Evolutionary conservation across 2,329 filamentous ascomycete species (phyloP), one percentile per base, ranked within the genome.

Genomic region (Botrytis aclada): DNA sequence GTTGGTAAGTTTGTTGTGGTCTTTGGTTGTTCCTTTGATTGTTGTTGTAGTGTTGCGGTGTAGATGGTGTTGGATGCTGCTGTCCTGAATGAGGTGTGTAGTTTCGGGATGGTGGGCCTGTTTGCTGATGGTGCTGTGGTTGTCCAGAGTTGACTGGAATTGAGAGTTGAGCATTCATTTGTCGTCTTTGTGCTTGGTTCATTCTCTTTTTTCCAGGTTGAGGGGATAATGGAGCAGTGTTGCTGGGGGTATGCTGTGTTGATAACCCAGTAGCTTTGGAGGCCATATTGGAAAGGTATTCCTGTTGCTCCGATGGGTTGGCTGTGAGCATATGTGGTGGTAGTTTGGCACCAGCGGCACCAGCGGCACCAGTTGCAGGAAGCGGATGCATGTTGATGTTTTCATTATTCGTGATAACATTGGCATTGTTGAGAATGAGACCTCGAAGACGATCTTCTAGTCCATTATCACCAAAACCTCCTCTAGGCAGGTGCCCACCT

Each of bases 161-260:
- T 0, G 87, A 85, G 29, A 89, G 77, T 75, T 90, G 86, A 7
- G 88, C 84, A 72, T 85, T 89, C 87, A 90, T 88, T 77, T 90
- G 88, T 34, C 89, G 86, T 66, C 89, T 84, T 76, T 90, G 87
- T 1, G 89, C 88, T 78, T 91, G 89, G 74, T 91, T 91, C 4
- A 83, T 86, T 34, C 88, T 87, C 77, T 85, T 89, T 16, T 75
- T 71, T 47, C 74, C 72, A 60, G 43, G 32, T 77, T 83, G 83
- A 18, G 72, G 69, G 18, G 65, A 58, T 47, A 47, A 56, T 54
- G 73, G 65, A 51, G 63, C 58, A 51, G n/a, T 14, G 63, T 12
- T 41, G 32, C 47, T 18, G 5, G 63, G 14, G 20, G n/a, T 51
- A 70, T 81, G 84, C 32, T 69, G 60, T 32, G 16, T 20, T 61